phyloP scores from a whole-genome alignment of 352 stramenopile genomes.

The Phytophthora podocarpi region DNA sequence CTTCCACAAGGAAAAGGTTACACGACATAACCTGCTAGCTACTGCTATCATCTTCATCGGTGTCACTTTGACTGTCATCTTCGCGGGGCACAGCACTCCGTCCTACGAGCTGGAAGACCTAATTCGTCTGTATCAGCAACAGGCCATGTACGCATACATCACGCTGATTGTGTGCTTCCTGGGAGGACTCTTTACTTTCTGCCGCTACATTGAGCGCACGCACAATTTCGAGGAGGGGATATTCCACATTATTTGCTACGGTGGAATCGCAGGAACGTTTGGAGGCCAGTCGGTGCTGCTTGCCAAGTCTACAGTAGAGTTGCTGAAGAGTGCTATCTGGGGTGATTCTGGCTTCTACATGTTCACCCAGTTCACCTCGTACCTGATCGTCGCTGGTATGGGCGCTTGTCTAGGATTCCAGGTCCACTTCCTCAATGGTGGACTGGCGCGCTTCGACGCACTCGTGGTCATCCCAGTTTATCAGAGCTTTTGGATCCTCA shows the following conservation, averaged over 20 bases:
- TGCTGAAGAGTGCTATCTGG: conserved; percentile 92
- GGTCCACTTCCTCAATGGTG: conserved; percentile 90
- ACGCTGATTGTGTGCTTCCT: conserved; percentile 76
- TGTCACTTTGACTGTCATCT: conserved; percentile 90
- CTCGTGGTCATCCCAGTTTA: conserved; percentile 91
- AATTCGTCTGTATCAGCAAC: conserved; percentile 79
- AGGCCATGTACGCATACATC: conserved; percentile 87
- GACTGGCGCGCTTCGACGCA: conserved; percentile 88
- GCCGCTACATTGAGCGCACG: conserved; percentile 75
- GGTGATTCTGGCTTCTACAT: conserved; percentile 74
- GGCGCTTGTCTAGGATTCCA: conserved; percentile 77
- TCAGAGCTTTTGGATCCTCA: conserved; percentile 92
- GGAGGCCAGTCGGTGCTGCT: conserved; percentile 89
- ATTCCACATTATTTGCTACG: conserved; percentile 89
- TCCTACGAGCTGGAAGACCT: conserved; percentile 89
- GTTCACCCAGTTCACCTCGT: conserved; percentile 79
- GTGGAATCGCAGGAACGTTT: conserved; percentile 88
- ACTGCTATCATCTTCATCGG: conserved; percentile 90
- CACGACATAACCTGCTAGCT: conserved; percentile 75
- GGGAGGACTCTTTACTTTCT: conserved; percentile 58
- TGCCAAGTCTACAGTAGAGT: conserved; percentile 89
- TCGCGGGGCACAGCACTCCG: conserved; percentile 85
- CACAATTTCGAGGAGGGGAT: conserved; percentile 70
- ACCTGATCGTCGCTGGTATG: conserved; percentile 78
- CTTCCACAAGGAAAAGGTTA: conserved; percentile 91